Evolutionary conservation across 2,329 filamentous ascomycete genomes (phyloP).

Genomic region (Didymella keratinophila): DNA sequence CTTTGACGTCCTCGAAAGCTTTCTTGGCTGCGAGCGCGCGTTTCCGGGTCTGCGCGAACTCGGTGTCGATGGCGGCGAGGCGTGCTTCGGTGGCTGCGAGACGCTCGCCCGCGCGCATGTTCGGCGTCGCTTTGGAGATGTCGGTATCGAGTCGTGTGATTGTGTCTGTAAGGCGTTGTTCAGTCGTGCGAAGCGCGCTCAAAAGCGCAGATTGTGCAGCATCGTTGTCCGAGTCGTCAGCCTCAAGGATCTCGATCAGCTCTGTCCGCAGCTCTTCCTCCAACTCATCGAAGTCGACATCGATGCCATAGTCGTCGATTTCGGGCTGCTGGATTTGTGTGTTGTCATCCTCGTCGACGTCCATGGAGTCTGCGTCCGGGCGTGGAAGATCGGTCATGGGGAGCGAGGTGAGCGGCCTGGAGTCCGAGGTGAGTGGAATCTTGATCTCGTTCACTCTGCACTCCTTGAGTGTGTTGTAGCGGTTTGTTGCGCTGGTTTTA

Average conservation of each 20-base stretch:
- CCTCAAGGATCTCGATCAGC: conserved; percentile 53
- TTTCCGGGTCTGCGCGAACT: conserved; percentile 84
- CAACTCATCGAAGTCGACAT: conserved; percentile 82
- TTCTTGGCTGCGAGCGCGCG: conserved; percentile 78
- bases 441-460: conserved; percentile 95
- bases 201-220: conserved; percentile 29
- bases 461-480: conserved; percentile 83
- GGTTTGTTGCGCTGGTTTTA: conserved; percentile 82
- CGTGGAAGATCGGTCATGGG: conserved; percentile 82
- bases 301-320: conserved; percentile 89
- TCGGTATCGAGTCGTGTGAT: conserved; percentile 77
- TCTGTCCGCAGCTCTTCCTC: conserved; percentile 74
- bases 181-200: conserved; percentile 55
- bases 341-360: conserved; percentile 75
- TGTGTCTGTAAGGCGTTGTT: conserved; percentile 78
- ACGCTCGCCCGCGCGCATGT: conserved; percentile 94
- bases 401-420: conserved; percentile 75
- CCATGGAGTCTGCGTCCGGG: conserved; percentile 86
- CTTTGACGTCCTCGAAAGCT: conserved; percentile 83
- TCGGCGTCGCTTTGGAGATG: conserved; percentile 93
- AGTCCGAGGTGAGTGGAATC: conserved; percentile 78
- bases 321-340: conserved; percentile 62
- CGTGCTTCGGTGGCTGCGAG: conserved; percentile 85
- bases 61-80: conserved; percentile 82
- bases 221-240: conserved; percentile 69